Evolutionary conservation across 257 asterid genomes (phyloP), one percentile per base, ranked within the genome.

Genomic region (Ligustrum vulgare): DNA sequence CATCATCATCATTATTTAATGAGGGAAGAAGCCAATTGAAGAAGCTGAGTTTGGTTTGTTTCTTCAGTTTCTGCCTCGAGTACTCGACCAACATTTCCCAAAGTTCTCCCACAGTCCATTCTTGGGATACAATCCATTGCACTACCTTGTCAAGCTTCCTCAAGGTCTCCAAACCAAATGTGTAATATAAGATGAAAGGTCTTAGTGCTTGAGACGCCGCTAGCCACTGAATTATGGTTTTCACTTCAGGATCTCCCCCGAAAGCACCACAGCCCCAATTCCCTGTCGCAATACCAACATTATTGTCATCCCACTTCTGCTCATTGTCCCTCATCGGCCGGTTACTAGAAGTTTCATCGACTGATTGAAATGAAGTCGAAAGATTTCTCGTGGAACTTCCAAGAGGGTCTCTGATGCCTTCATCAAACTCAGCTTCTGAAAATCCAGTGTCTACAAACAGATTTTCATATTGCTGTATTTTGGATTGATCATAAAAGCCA

Each of bases 191-290:
- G 66, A 94, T 73, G 78, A 92, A 89, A 28, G 97, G 97, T 81
- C 97, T 86, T 56, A 56, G 72, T 1, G 96, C 92, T 87, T 92
- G 96, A 71, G 98, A 94, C 12, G 96, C 96, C 71, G 98, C 98
- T 67, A 94, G 86, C 98, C 98, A 94, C 75, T 94, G 98, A 63
- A 91, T 78, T 33, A 86, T 84, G 64, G 83, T 91, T 88, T 94
- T 92, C 64, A 94, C 78, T 82, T 92, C 90, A 51, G 98, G 96
- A 77, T 94, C 97, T 11, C 98, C 98, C 2, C 96, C 96, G 56
- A 94, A 94, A 13, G 96, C 98, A 70, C 98, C 98, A 80, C 98
- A 94, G 11, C 98, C 98, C 98, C 98, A 94, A 70, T 94, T 94
- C 6, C 98, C 98, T 0, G 98, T 94, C 9, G 83, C 97, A 68